A percentile compares a stretch with the other conserved stretches of the same genome.
phyloP scores from a whole-genome alignment of 257 asterid species.

The Henckelia pumila region DNA sequence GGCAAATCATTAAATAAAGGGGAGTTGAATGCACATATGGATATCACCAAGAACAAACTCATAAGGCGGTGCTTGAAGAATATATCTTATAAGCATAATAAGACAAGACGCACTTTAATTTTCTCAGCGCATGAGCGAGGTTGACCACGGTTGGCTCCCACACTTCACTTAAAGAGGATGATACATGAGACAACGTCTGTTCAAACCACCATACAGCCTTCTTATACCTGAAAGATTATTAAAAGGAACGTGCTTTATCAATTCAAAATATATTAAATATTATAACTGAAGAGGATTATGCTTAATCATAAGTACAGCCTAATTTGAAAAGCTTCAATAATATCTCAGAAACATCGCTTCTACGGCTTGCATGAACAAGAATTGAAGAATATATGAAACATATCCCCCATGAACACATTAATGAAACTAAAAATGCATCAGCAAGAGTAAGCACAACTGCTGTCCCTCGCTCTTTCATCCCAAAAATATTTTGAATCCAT shows the following conservation, averaged over 20 bases:
- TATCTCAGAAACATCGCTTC: background rate
- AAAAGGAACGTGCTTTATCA: slow-evolving; percentile 13
- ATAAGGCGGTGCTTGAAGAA: background rate
- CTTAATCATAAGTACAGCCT: background rate
- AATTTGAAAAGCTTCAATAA: background rate
- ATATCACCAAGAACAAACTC: slow-evolving; percentile 11
- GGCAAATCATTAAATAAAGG: too few species aligned
- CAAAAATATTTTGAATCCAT: background rate
- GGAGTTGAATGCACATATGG: background rate
- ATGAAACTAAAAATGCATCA: background rate
- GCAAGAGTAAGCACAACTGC: background rate
- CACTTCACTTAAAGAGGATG: slow-evolving; percentile 83
- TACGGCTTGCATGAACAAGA: background rate
- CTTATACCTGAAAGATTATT: slow-evolving; percentile 56
- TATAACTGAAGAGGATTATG: background rate
- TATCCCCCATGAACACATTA: background rate
- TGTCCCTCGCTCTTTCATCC: background rate
- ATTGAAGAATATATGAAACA: too few species aligned
- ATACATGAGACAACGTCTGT: slow-evolving; percentile 73
- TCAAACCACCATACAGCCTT: slow-evolving; percentile 92
- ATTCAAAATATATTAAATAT: background rate
- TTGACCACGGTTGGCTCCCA: slow-evolving; percentile 99
- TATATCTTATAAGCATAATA: background rate
- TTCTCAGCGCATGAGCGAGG: slow-evolving; percentile 94
- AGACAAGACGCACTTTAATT: slow-evolving; percentile 54